Evolutionary conservation across 192 early-diverging fungal genomes (phyloP), one percentile per base, ranked within the genome.

Genomic region (Lobulomyces angularis): DNA sequence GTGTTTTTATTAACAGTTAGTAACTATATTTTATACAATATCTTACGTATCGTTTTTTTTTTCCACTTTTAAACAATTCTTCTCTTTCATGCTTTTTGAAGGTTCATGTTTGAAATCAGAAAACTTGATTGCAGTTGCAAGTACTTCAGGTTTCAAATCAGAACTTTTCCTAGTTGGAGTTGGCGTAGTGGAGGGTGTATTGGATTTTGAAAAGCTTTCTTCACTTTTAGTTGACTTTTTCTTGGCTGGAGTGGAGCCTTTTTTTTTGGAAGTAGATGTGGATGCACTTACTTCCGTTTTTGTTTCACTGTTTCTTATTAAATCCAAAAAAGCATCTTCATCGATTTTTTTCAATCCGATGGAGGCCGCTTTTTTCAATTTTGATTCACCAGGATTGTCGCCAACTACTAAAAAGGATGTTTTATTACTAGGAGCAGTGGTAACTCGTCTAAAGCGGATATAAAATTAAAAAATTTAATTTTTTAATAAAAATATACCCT

Each of bases 361-460:
- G 5, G 70, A 48, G 42, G 80, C 69, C 19, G 80, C 85, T 52
- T 92, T 90, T 19, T 73, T 67, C 6, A 81, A 50, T 53, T 99
- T 99, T 34, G 71, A 74, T 28, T 69, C 71, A 7, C 95, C 95
- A 11, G 87, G 71, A 35, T 90, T 88, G 19, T 79, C 70, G 12
- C 95, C 95, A 9, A 83, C 74, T 0, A 99, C 72, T 12, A 95
- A 56, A 50, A 78, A 95, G 0, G 75, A 71, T 1, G 95, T 99
- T 50, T 80, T 85, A 12, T 77, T 75, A 48, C 83, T 88, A 18
- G 81, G 71, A 0, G 68, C 58, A 7, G 62, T 56, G 0, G 87
- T 91, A 8, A 92, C 71, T 24, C 79, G 64, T 12, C 84, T 85
- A 34, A 20, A 51, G 27, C 14, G 18, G 14, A 35, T 17, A 19